A percentile compares a stretch with the other conserved stretches of the same genome.
These are phyloP conservation scores for Teunomyces aglyptinius DNA, from an alignment of 805 yeast genomes.

Conservation along the genomic window DNA sequence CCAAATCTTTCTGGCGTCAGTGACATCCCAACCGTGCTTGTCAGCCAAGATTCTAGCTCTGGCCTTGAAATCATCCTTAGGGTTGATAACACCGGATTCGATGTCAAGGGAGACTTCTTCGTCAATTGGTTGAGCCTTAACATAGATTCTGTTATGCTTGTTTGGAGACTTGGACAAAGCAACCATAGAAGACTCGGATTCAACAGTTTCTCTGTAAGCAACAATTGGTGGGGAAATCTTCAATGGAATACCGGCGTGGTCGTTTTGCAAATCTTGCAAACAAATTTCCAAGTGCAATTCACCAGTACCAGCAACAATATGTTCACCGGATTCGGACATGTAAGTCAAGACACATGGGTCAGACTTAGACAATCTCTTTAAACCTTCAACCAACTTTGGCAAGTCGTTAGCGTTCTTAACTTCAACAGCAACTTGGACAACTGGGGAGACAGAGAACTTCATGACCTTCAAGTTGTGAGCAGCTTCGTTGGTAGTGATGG, in stretches of 20 bases:
- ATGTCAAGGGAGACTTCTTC: conserved; percentile 93
- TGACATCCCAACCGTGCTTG: conserved; percentile 98
- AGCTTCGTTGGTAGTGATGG: conserved; percentile 92
- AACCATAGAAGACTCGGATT: conserved; percentile 87
- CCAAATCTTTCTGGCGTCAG: conserved; percentile 99
- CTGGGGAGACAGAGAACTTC: conserved; percentile 99
- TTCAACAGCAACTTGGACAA: conserved; percentile 99
- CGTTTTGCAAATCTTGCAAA: conserved; percentile 91
- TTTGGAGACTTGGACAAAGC: conserved; percentile 99
- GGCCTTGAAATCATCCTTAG: conserved; percentile 97
- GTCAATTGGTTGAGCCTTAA: conserved; percentile 93
- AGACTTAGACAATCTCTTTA: conserved; percentile 98
- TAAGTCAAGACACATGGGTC: conserved; percentile 95
- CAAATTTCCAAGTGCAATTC: conserved; percentile 99
- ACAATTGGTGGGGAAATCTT: conserved; percentile 98
- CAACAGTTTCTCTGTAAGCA: conserved; percentile 98
- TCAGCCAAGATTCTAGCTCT: conserved; percentile 99
- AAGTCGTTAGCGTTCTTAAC: conserved; percentile 99
- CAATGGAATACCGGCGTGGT: conserved; percentile 99
- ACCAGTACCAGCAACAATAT: conserved; percentile 99
- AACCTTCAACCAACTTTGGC: conserved; percentile 99
- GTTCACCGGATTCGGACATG: conserved; percentile 97
- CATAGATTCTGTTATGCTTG: conserved; percentile 99
- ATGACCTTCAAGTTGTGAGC: conserved; percentile 99
- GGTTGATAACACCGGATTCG: conserved; percentile 86